Evolutionary conservation across 2,329 filamentous ascomycete genomes (phyloP), one percentile per base, ranked within the genome.

Genomic region (Aspergillus tanneri): DNA sequence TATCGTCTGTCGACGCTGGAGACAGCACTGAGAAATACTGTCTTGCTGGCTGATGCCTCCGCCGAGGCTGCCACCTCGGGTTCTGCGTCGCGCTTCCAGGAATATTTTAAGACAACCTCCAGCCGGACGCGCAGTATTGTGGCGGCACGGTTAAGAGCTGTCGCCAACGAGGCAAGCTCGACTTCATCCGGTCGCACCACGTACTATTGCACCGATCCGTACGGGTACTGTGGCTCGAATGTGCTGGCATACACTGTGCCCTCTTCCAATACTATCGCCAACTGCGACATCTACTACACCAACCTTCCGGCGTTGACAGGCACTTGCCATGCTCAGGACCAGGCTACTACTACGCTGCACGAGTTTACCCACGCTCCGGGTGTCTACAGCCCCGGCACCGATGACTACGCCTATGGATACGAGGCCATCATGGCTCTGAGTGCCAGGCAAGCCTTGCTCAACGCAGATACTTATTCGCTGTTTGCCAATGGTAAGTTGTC

Each of bases 231-330:
- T 56, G 54, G 62, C 4, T 53, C 56, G 38, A 73, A 73, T 37
- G 78, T 83, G 3, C 68, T 87, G 14, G 84, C 84, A 1, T 87
- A 85, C 64, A 85, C 83, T 0, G 66, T 83, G 4, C 80, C 81
- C 1, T 69, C 72, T 2, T 59, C 58, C 22, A 78, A 77, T 64
- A 70, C 77, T 61, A 80, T 86, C 65, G 80, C 78, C 47, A 84
- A 85, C 71, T 87, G 84, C 68, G 72, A 75, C 11, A 65, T 81
- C 69, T 87, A 83, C 72, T 77, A 68, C 43, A 52, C 61, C 36
- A 69, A 65, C 10, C 73, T 87, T 7, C 72, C 79, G 0, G 72
- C 74, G 2, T 49, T 81, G 23, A 69, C 77, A 7, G 57, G 56
- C 7, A 67, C 63, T 1, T 88, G 85, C 71, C 82, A 86, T 62